Evolutionary conservation across 2,329 filamentous ascomycete genomes (phyloP).

Genomic region (Whalleya microplaca): DNA sequence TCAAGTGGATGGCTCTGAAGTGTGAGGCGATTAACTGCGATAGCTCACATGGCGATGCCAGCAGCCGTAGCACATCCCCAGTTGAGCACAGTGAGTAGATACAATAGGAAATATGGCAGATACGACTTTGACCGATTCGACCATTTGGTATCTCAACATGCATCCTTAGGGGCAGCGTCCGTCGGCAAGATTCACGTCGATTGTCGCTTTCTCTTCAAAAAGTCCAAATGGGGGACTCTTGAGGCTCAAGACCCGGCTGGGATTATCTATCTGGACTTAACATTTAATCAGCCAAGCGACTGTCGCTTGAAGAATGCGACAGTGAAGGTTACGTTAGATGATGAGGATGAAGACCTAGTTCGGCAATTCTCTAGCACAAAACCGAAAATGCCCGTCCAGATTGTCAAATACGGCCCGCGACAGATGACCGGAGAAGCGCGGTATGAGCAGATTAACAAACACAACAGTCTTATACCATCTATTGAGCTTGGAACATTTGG

Average conservation of each 20-base stretch:
- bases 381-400: conserved; percentile 26
- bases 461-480: conserved; percentile 20
- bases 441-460: conserved; percentile 12
- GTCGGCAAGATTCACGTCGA: conserved; percentile 33
- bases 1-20: not conserved
- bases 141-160: conserved; percentile 18
- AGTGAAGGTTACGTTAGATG: conserved; percentile 32
- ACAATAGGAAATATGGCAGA: conserved; percentile 25
- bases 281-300: conserved; percentile 29
- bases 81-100: conserved; percentile 19
- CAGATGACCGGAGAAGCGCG: conserved; percentile 26
- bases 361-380: conserved; percentile 7
- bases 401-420: conserved; percentile 30
- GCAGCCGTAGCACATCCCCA: conserved; percentile 13
- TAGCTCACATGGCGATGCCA: conserved; percentile 2
- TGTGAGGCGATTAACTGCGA: too few species aligned
- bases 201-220: conserved; percentile 34
- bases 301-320: conserved; percentile 31
- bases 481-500: conserved; percentile 25
- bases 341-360: conserved; percentile 27
- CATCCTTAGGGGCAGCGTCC: conserved; percentile 22
- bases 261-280: conserved; percentile 35
- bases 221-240: conserved; percentile 35
- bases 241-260: conserved; percentile 27
- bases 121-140: conserved; percentile 33